Evolutionary conservation across 495 filamentous ascomycete species (phyloP).

Genomic region (Aspergillus bertholletiae): DNA sequence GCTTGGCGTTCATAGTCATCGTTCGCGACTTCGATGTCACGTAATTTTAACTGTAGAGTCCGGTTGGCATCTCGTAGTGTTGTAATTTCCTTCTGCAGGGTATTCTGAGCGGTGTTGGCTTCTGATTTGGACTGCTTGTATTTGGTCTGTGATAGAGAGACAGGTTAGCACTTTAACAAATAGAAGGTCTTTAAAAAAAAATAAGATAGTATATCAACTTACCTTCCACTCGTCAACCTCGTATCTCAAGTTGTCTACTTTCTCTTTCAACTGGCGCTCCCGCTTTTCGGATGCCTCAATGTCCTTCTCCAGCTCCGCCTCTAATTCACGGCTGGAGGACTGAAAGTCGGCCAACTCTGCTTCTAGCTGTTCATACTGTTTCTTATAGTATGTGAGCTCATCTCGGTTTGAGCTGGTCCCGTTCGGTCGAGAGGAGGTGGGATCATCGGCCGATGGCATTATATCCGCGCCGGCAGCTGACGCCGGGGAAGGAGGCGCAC

Average conservation of each 20-base stretch:
- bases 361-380: constrained; percentile 91
- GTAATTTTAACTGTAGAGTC: constrained; percentile 72
- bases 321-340: constrained; percentile 86
- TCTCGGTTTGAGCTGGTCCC: constrained; percentile 59
- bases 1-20: constrained; percentile 98
- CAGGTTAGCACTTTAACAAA: neutral
- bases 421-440: constrained; percentile 59
- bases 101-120: constrained; percentile 74
- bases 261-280: constrained; percentile 79
- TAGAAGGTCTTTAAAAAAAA: too few relatives aligned
- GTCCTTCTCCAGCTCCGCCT: constrained; percentile 94
- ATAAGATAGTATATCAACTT: constrained; percentile 22
- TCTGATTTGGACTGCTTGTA: constrained; percentile 93
- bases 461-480: constrained; percentile 33
- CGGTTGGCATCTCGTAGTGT: constrained; percentile 79
- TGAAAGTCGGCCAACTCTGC: constrained; percentile 92
- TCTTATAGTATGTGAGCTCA: constrained; percentile 87
- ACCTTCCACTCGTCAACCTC: constrained; percentile 99
- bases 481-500: constrained; percentile 23
- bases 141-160: constrained; percentile 62
- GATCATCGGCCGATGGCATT: constrained; percentile 58
- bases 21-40: constrained; percentile 96
- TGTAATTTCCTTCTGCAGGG: constrained; percentile 94
- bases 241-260: constrained; percentile 76
- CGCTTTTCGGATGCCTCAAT: constrained; percentile 92